Base-by-base conservation (phyloP, 352 stramenopile species). In the Saprolegnia parasitica region DNA sequence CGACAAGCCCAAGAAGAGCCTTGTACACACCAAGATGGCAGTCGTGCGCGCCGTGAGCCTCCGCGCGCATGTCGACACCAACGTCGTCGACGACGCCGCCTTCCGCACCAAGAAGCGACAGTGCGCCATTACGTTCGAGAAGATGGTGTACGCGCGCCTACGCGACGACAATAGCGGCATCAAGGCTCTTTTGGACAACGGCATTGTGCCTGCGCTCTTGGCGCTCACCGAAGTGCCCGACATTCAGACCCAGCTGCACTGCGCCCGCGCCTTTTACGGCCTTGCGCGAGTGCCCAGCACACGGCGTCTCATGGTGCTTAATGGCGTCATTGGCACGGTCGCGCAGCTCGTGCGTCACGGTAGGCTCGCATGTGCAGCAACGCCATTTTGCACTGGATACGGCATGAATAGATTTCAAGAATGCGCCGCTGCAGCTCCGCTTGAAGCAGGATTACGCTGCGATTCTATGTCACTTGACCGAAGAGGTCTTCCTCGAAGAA, bases 81-180 rank as follows among this genome's bases (percentile, higher is more conserved):
- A 54, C 1, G n/a, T 56, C 20, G 26, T 68, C 6, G 39, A 68
- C 32, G 61, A 68, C 15, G 61, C 46, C 15, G 61, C 26, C 6
- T 68, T 46, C 49, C 37, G 42, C 13, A 46, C 5, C 5, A 68
- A 68, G 49, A 91, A 91, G 64, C 80, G 84, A 0, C 78, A 81
- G 8, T 93, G 84, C 37, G 84, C 84, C 9, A 83, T 84, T 29
- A 91, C 84, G 0, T 93, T 93, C 65, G 83, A 89, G 64, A 77
- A 88, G 21, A 91, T 93, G 81, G 86, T 93, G 47, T 66, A 74
- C 21, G 75, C 73, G 15, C 80, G 81, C 8, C 45, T 87, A 35
- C 26, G 23, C 20, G 55, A 50, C 35, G 58, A 64, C 11, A 58
- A 58, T 45, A 67, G 68, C 54, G 73, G 68, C 6, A 76, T 91